Conservation (phyloP, 1,139 yeast species). For the Hyphopichia wangnamkhiaoensis region DNA sequence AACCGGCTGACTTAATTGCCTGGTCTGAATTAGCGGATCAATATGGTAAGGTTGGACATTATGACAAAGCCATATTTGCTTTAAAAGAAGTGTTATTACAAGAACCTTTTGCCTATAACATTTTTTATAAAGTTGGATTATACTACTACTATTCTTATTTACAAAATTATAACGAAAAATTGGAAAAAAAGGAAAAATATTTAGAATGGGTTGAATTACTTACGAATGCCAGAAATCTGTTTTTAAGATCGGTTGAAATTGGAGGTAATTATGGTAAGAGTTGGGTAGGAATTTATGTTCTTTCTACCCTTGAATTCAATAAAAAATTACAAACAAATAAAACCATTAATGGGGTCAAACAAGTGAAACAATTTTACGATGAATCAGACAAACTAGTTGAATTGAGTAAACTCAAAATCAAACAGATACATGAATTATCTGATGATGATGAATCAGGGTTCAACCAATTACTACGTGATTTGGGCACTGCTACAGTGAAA, state of each 20-base stretch:
- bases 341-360: slow-evolving; percentile 13
- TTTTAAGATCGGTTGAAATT: slow-evolving; percentile 71
- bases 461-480: not conserved
- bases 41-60: slow-evolving; percentile 62
- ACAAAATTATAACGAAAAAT: slow-evolving; percentile 17
- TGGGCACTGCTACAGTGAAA: no score
- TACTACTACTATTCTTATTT: slow-evolving; percentile 23
- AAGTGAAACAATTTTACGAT: slow-evolving; percentile 22
- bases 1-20: slow-evolving; percentile 72
- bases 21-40: slow-evolving; percentile 77
- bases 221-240: slow-evolving; percentile 51
- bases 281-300: slow-evolving; percentile 70
- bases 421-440: slow-evolving; percentile 13
- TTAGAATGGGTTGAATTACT: slow-evolving; percentile 25
- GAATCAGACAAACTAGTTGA: slow-evolving; percentile 21
- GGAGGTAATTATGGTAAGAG: slow-evolving; percentile 68
- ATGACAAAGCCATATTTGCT: slow-evolving; percentile 65
- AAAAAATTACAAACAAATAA: slow-evolving; percentile 20
- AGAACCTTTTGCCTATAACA: slow-evolving; percentile 72
- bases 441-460: slow-evolving; percentile 5
- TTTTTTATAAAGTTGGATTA: slow-evolving; percentile 48
- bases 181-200: slow-evolving; percentile 25
- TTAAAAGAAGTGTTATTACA: slow-evolving; percentile 68
- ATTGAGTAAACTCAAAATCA: slow-evolving; percentile 21
- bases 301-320: slow-evolving; percentile 25